Conservation (phyloP, 306 rosid species). For the Mimosa pudica region DNA sequence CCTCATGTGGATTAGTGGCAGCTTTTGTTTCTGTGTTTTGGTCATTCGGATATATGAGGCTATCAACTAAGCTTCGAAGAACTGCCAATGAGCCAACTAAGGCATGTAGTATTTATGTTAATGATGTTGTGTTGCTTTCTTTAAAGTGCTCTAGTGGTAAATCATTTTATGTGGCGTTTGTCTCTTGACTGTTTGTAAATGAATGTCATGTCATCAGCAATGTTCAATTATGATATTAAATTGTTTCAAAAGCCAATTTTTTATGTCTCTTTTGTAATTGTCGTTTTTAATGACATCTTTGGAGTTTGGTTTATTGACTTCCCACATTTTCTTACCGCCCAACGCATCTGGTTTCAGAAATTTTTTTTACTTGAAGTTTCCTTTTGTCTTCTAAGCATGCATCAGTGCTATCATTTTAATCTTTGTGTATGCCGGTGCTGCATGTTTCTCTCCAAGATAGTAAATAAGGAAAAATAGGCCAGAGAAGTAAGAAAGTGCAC, state of each 20-base stretch:
- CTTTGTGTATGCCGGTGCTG: not conserved
- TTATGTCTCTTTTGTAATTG: not conserved
- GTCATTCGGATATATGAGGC: not conserved
- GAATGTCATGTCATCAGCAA: not conserved
- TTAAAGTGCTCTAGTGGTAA: not conserved
- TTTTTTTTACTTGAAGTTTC: no score
- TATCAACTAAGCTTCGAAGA: not conserved
- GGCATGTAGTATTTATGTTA: not conserved
- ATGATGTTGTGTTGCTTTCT: not conserved
- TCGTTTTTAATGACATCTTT: not conserved
- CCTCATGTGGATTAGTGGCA: not conserved
- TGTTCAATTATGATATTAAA: slow-evolving; percentile 8
- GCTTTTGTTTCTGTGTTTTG: not conserved
- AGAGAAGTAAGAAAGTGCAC: not conserved
- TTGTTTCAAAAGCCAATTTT: not conserved
- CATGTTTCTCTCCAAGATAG: not conserved
- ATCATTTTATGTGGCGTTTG: not conserved
- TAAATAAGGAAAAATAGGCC: not conserved
- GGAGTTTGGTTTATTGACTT: not conserved
- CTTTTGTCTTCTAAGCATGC: not conserved
- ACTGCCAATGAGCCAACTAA: not conserved
- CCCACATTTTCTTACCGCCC: not conserved
- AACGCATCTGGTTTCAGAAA: not conserved
- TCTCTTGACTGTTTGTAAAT: not conserved
- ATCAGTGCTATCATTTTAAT: not conserved